Evolutionary conservation across 1,139 yeast species (phyloP), one percentile per base, ranked within the genome.

Genomic region (Zygoascus meyerae): DNA sequence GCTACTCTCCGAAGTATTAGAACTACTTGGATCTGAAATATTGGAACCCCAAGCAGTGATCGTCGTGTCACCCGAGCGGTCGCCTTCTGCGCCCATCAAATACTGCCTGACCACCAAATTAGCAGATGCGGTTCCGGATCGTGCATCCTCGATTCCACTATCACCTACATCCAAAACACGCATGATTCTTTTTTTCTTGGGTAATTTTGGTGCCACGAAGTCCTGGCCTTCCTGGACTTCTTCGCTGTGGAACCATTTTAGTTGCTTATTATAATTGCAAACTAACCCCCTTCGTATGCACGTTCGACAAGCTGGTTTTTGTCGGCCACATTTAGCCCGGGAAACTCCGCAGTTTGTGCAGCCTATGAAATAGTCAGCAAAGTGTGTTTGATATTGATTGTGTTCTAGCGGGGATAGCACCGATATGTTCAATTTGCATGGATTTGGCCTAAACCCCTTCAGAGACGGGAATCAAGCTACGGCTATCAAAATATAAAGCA

Each of bases 271-370:
- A 17, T 40, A 44, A 28, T 33, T 34, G 31, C 47, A 44, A 2
- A 9, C 18, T 12, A 34, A 16, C 11, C 33, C 29, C 11, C 35
- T 11, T 9, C 41, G 41, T 8, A 15, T 12, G 18, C 48, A 45
- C 4, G 34, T 17, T 18, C 21, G 28, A 18, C 48, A 45, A 11
- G 33, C 11, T 10, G 44, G 44, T 21, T 29, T 33, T 29, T 45
- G 40, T 8, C 43, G 32, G 16, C 35, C 43, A 21, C 48, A 45
- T 21, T 34, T 40, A 8, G 40, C 28, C 28, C 44, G 10, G n/a
- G 29, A 34, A 4, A 18, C 33, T 21, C 38, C n/a, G 34, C 48
- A 45, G 18, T 40, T 34, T 32, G 41, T 28, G 26, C 48, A 45
- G 28, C 44, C 48, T 45, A 15, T 11, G 21, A 30, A n/a, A 26